Percentiles rank a stretch among this genome's conserved stretches.
Evolutionary conservation across 2,329 filamentous ascomycete species (phyloP).

Genomic region (Falciphora oryzae): DNA sequence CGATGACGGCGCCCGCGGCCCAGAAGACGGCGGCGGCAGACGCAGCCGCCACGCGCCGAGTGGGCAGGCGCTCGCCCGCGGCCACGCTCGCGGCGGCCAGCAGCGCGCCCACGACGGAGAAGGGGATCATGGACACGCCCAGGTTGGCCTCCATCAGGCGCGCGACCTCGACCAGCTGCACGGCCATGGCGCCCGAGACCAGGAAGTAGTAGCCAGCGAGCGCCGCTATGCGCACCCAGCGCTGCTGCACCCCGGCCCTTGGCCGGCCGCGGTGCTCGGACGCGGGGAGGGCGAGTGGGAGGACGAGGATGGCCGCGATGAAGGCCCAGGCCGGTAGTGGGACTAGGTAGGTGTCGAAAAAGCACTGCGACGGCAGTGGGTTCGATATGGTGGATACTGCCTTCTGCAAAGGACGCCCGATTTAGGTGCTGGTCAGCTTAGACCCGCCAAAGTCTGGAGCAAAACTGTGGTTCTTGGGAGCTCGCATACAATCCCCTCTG

Average conservation of each 20-base stretch:
- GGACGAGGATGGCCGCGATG: conserved; percentile 14
- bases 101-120: conserved; percentile 19
- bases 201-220: conserved; percentile 20
- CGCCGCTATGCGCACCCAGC: conserved; percentile 17
- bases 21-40: conserved; percentile 15
- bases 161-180: conserved; percentile 21
- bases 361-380: conserved; percentile 22
- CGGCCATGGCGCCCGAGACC: conserved; percentile 17
- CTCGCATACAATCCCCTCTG: conserved; percentile 12
- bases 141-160: conserved; percentile 16
- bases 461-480: background rate
- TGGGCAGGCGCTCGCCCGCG: background rate
- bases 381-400: conserved; percentile 11
- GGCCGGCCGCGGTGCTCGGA: background rate
- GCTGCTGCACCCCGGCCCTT: conserved; percentile 9
- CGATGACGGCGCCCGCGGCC: conserved; percentile 17
- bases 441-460: background rate
- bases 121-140: conserved; percentile 18
- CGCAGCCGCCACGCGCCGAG: background rate
- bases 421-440: background rate
- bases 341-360: conserved; percentile 21
- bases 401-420: conserved; percentile 1
- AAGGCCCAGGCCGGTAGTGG: conserved; percentile 21
- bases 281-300: conserved; percentile 15
- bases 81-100: background rate